A percentile compares a stretch with the other conserved stretches of the same genome.
Conservation (phyloP, 2,329 filamentous ascomycete genomes). For the Ophiosphaerella herpotricha region DNA sequence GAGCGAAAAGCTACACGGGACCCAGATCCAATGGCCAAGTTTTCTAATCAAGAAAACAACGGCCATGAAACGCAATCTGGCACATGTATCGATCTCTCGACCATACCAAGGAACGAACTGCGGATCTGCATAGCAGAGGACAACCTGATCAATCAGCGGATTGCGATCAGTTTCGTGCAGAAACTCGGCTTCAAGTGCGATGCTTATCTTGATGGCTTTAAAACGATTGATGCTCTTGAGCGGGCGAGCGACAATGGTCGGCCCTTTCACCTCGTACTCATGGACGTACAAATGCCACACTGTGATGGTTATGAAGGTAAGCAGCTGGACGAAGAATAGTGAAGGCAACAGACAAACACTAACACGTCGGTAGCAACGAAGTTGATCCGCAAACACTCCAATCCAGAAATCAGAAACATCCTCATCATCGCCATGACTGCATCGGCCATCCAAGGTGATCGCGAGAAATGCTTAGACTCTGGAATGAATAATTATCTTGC, state of each 20-base stretch:
- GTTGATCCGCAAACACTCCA: slow-evolving; percentile 74
- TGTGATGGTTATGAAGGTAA: slow-evolving; percentile 80
- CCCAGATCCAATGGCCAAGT: slow-evolving; percentile 61
- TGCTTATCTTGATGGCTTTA: slow-evolving; percentile 86
- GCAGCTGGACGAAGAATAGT: background rate
- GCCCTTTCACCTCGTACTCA: slow-evolving; percentile 88
- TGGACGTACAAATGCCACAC: slow-evolving; percentile 97
- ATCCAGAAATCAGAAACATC: slow-evolving; percentile 77
- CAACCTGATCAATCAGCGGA: slow-evolving; percentile 92
- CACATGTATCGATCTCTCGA: slow-evolving; percentile 59
- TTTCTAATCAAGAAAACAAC: slow-evolving; percentile 56
- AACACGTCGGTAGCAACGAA: slow-evolving; percentile 66
- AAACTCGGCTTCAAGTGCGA: slow-evolving; percentile 85
- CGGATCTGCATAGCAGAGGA: slow-evolving; percentile 94
- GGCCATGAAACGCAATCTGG: slow-evolving; percentile 45
- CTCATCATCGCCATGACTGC: slow-evolving; percentile 98
- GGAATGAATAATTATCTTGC: slow-evolving; percentile 98
- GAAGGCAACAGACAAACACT: slow-evolving; percentile 2
- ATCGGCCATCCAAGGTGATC: slow-evolving; percentile 88
- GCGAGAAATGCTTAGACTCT: slow-evolving; percentile 92
- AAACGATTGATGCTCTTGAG: slow-evolving; percentile 84
- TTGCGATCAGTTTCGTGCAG: slow-evolving; percentile 87
- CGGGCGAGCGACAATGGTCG: slow-evolving; percentile 69
- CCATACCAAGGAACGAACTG: slow-evolving; percentile 75
- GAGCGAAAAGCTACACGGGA: slow-evolving; percentile 45